phyloP scores from a whole-genome alignment of 805 yeast genomes.

The Candida awuae region DNA sequence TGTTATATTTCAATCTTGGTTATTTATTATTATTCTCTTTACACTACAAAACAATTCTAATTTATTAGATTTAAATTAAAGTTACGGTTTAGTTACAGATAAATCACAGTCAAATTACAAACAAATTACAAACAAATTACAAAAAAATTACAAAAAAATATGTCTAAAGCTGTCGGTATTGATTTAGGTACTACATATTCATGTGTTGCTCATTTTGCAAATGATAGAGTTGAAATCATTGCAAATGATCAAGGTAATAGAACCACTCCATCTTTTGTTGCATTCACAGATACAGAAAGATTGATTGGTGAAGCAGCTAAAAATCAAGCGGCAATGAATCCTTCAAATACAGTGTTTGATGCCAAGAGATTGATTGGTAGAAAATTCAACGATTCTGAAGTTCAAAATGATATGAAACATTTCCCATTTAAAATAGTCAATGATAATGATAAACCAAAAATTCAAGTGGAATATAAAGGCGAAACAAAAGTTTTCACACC shows the following conservation, averaged over 20 bases:
- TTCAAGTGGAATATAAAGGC: constrained; percentile 75
- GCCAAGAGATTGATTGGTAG: constrained; percentile 93
- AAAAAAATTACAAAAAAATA: constrained; percentile 8
- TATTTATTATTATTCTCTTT: too few species aligned
- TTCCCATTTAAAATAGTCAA: constrained; percentile 77
- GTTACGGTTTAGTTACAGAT: too few species aligned
- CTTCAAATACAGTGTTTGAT: constrained; percentile 80
- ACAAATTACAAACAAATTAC: neutral
- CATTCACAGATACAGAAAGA: constrained; percentile 88
- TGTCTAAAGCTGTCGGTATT: constrained; percentile 51
- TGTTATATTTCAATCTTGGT: too few species aligned
- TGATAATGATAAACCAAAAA: constrained; percentile 72
- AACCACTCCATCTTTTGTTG: constrained; percentile 94
- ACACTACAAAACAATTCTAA: too few species aligned
- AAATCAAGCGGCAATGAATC: constrained; percentile 94
- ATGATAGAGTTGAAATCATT: constrained; percentile 87
- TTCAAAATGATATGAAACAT: constrained; percentile 69
- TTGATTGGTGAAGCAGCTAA: constrained; percentile 94
- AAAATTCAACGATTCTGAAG: constrained; percentile 77
- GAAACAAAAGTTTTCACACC: constrained; percentile 86
- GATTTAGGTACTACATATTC: constrained; percentile 87
- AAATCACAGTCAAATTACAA: too few species aligned
- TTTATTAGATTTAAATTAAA: too few species aligned
- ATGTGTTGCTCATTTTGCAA: constrained; percentile 89
- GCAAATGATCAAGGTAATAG: constrained; percentile 99